Evolutionary conservation across 2,329 filamentous ascomycete genomes (phyloP).

Genomic region (Lojkania enalia): DNA sequence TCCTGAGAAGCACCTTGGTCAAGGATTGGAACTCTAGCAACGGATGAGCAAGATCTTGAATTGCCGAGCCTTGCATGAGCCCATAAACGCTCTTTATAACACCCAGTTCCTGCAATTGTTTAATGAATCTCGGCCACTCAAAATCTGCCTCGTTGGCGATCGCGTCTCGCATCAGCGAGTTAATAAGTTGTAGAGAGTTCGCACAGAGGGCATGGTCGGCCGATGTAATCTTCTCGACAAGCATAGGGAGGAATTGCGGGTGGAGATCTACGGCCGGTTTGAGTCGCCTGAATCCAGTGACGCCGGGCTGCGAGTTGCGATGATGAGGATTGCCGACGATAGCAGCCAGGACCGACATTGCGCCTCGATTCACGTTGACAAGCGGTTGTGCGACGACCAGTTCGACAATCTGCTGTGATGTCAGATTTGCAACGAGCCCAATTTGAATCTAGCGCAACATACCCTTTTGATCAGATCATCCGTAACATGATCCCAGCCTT

Average conservation of each 20-base stretch:
- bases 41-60: conserved; percentile 88
- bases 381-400: conserved; percentile 92
- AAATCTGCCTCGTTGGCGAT: conserved; percentile 75
- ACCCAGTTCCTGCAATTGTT: conserved; percentile 86
- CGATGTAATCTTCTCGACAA: conserved; percentile 87
- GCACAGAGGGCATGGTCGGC: conserved; percentile 95
- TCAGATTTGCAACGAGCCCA: conserved; percentile 14
- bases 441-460: conserved; percentile 31
- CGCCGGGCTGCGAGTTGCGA: conserved; percentile 58
- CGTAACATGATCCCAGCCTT: conserved; percentile 92
- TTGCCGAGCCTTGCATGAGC: conserved; percentile 89
- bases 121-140: conserved; percentile 96
- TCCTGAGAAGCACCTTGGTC: conserved; percentile 82
- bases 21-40: conserved; percentile 90
- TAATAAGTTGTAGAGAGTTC: conserved; percentile 93
- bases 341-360: conserved; percentile 94
- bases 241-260: conserved; percentile 91
- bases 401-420: conserved; percentile 69
- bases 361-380: conserved; percentile 94
- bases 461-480: conserved; percentile 70
- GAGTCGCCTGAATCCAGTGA: conserved; percentile 86
- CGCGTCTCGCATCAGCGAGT: conserved; percentile 90
- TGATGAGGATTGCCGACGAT: conserved; percentile 83
- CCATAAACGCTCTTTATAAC: conserved; percentile 87
- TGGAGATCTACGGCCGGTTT: conserved; percentile 90